Conservation (phyloP, 371 early-diverging fungal species). For the Dinochytrium kinnereticum region DNA sequence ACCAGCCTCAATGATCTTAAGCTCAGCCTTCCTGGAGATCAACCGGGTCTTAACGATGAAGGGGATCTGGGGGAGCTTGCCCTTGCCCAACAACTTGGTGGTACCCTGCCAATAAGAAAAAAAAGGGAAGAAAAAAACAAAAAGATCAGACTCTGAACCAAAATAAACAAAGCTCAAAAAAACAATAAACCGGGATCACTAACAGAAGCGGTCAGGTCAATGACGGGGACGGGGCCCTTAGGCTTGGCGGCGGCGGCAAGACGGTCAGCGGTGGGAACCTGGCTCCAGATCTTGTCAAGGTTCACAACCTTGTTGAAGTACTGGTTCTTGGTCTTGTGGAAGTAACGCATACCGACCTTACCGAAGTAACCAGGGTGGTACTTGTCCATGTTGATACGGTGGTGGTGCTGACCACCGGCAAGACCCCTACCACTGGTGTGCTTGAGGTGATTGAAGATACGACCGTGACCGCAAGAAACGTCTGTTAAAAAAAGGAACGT, state of each 20-base stretch:
- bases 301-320: conserved; percentile 90
- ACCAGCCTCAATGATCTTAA: conserved; percentile 99
- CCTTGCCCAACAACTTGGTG: conserved; percentile 98
- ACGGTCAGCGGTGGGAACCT: conserved; percentile 92
- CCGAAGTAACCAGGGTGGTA: conserved; percentile 99
- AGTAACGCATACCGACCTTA: conserved; percentile 99
- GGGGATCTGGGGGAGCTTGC: conserved; percentile 88
- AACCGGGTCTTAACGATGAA: conserved; percentile 98
- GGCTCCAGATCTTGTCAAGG: conserved; percentile 93
- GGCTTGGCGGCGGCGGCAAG: conserved; percentile 80
- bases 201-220: conserved; percentile 85
- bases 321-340: conserved; percentile 96
- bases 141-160: too few species aligned
- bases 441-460: conserved; percentile 98
- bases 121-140: conserved; percentile 24
- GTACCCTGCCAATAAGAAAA: conserved; percentile 69
- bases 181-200: conserved; percentile 32
- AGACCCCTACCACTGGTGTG: conserved; percentile 99
- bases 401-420: conserved; percentile 99
- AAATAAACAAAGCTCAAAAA: neutral
- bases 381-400: conserved; percentile 99
- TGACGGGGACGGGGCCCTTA: conserved; percentile 91
- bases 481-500: conserved; percentile 33
- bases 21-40: conserved; percentile 94
- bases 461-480: conserved; percentile 65